Percentiles rank a stretch among this genome's conserved stretches.
Conservation (phyloP, 495 filamentous ascomycete genomes). For the Podospora anserina region DNA sequence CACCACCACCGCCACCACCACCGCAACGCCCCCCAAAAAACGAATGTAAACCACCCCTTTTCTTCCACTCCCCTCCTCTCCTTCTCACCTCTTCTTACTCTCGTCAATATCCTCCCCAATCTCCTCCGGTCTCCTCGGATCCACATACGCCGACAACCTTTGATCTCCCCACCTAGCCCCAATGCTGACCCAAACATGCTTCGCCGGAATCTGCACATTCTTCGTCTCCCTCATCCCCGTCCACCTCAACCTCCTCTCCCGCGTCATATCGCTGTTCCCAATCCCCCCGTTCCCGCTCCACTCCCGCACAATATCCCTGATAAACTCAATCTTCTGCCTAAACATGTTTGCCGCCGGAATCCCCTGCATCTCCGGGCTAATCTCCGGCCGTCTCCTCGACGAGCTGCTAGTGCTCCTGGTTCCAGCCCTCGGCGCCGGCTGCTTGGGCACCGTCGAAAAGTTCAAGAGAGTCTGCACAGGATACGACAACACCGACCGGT, state of each 20-base stretch:
- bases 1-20: not conserved
- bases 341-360: slow-evolving; percentile 77
- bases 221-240: slow-evolving; percentile 63
- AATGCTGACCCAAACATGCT: slow-evolving; percentile 81
- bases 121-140: slow-evolving; percentile 47
- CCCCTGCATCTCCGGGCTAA: slow-evolving; percentile 53
- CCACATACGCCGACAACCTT: slow-evolving; percentile 48
- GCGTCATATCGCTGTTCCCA: slow-evolving; percentile 54
- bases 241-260: slow-evolving; percentile 59
- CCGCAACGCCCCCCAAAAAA: not conserved
- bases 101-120: slow-evolving; percentile 50
- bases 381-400: slow-evolving; percentile 50
- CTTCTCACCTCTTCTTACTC: slow-evolving; percentile 8
- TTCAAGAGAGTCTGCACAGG: slow-evolving; percentile 58
- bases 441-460: slow-evolving; percentile 42
- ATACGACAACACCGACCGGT: slow-evolving; percentile 57
- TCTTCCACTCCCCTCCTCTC: not conserved
- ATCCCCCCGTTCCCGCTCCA: slow-evolving; percentile 73
- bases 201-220: slow-evolving; percentile 54
- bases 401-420: slow-evolving; percentile 36
- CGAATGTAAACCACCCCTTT: not conserved
- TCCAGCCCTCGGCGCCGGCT: slow-evolving; percentile 42
- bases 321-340: slow-evolving; percentile 72
- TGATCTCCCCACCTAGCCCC: slow-evolving; percentile 73
- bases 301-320: slow-evolving; percentile 63